A percentile compares a stretch with the other conserved stretches of the same genome.
phyloP scores from a whole-genome alignment of 768 basidiomycete species.

The Calocera viscosa region DNA sequence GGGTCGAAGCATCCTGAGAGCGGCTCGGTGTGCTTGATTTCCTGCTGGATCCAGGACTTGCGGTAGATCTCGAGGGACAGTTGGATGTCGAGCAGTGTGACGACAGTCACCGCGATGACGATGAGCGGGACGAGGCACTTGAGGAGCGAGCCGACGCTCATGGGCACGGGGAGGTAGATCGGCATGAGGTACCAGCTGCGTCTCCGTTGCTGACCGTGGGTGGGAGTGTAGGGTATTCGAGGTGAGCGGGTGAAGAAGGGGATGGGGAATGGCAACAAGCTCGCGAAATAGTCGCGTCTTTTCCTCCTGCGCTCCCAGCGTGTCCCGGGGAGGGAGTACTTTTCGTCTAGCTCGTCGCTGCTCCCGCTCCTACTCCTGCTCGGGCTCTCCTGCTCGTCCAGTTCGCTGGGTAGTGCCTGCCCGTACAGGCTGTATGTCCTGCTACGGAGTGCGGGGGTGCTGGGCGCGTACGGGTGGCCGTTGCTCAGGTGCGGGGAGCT shows the following conservation, averaged over 20 bases:
- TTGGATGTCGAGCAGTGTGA: neutral
- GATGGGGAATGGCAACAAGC: neutral
- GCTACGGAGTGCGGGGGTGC: neutral
- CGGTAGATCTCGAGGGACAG: slow-evolving; percentile 38
- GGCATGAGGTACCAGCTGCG: neutral
- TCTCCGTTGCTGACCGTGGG: neutral
- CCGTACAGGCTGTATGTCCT: neutral
- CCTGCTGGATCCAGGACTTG: slow-evolving; percentile 57
- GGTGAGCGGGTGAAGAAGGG: neutral
- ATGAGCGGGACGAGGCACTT: neutral
- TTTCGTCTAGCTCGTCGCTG: neutral
- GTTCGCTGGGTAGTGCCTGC: neutral
- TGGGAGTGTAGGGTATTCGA: neutral
- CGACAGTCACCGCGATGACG: neutral
- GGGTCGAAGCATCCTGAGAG: slow-evolving; percentile 66
- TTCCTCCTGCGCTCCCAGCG: neutral
- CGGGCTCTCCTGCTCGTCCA: neutral
- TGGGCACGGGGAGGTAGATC: neutral
- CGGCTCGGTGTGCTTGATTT: slow-evolving; percentile 53
- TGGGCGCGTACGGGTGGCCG: neutral
- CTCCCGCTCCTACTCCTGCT: neutral
- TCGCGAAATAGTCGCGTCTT: neutral
- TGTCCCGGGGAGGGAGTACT: neutral
- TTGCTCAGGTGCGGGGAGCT: neutral
- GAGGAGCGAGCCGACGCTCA: neutral